Evolutionary conservation across 108 stramenopile genomes (phyloP).

Genomic region (Discostella pseudostelligera): DNA sequence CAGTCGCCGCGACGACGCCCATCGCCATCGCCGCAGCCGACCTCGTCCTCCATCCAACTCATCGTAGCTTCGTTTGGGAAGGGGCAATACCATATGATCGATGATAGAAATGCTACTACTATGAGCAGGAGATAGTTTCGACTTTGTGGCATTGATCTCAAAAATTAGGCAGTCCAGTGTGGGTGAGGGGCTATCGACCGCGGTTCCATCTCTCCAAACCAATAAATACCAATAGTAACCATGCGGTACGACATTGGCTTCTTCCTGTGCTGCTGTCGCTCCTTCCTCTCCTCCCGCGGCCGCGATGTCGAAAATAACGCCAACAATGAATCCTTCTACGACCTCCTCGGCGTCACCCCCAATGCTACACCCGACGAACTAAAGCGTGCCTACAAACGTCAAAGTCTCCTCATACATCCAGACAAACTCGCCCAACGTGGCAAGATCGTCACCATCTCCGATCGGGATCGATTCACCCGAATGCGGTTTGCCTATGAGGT

Average conservation of each 20-base stretch:
- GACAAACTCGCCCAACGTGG: conserved; percentile 96
- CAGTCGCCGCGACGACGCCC: too few relatives aligned
- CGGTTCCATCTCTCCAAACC: too few relatives aligned
- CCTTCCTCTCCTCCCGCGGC: conserved; percentile 61
- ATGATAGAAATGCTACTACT: too few relatives aligned
- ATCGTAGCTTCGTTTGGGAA: too few relatives aligned
- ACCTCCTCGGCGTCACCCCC: conserved; percentile 58
- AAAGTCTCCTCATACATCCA: conserved; percentile 92
- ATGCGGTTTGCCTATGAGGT: conserved; percentile 94
- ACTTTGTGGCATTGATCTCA: background rate
- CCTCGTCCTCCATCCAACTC: too few relatives aligned
- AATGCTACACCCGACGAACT: conserved; percentile 84
- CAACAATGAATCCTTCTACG: conserved; percentile 67
- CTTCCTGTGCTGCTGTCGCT: conserved; percentile 89
- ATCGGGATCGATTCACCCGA: conserved; percentile 82
- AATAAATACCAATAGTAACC: background rate
- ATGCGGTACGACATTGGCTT: conserved; percentile 86
- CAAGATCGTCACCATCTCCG: conserved; percentile 64
- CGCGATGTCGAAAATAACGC: conserved; percentile 18
- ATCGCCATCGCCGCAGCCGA: too few relatives aligned
- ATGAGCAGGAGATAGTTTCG: too few relatives aligned
- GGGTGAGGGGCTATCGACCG: too few relatives aligned
- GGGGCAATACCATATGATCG: too few relatives aligned
- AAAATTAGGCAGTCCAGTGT: too few relatives aligned
- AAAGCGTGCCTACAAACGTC: conserved; percentile 90